Base-by-base conservation (phyloP, 2,329 filamentous ascomycete species). In the Trichoderma koningiopsis region DNA sequence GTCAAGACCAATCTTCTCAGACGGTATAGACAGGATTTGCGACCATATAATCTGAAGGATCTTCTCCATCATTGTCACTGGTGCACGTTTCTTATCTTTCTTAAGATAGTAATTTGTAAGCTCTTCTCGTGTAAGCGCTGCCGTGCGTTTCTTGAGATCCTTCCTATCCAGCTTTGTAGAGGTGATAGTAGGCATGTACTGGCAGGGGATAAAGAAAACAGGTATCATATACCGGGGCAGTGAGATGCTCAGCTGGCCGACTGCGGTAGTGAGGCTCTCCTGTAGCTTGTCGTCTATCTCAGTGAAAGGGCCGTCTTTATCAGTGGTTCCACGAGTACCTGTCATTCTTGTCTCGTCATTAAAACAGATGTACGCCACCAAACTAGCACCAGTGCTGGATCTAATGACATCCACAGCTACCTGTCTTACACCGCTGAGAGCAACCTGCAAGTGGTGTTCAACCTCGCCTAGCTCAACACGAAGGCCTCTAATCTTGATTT, bases 191-290 rank as follows among this genome's bases (percentile, higher is more conserved):
- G 71, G 73, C 70, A 74, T 73, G 31, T 71, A 72, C 10, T 19
- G 13, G 63, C 72, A 73, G 47, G 69, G 72, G 16, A 74, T 71
- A n/a, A 72, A 74, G 49, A 70, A 59, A 11, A 71, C 67, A 14
- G 73, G 73, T 2, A 74, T 52, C 73, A 74, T 74, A 67, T 74
- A 74, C 5, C 53, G 52, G 5, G 73, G 73, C 40, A 74, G 61
- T 5, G 53, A 37, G n/a, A 70, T 37, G 27, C 43, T 69, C 6
- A 72, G 31, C 14, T 70, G 47, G 3, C 69, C 69, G 14, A 68
- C 56, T 6, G 70, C 64, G 19, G 75, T 76, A 5, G 68, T 63
- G 2, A 70, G 62, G 49, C 71, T 60, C 7, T 58, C 69, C 29
- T 72, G 68, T 40, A 68, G 37, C 43, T 68, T 56, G 8, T 56